Evolutionary conservation across 2,329 filamentous ascomycete genomes (phyloP), one percentile per base, ranked within the genome.

Genomic region (Alternaria viburni): DNA sequence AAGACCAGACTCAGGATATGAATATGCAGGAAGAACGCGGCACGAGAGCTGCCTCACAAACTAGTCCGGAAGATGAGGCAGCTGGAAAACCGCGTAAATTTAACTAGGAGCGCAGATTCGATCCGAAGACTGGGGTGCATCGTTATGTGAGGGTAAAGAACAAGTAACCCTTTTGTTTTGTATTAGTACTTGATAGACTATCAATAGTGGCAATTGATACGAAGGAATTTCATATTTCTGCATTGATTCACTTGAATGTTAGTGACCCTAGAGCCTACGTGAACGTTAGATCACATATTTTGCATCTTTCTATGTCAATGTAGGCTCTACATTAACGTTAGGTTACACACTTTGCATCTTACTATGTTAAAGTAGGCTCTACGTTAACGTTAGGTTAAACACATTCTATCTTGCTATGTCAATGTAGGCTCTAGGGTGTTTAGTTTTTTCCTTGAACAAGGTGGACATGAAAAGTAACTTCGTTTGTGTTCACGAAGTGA

Each of bases 21-120:
- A 30, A 13, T 15, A 25, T 26, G 15, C 19, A 41, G 15, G 55
- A 57, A 10, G 25, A 43, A 5, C 15, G 28, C 3, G 30, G 45
- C 15, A 21, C 30, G 3, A 7, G 4, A 19, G 12, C 55, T 49
- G 28, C 12, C 25, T 56, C 55, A 23, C 15, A 50, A 0, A 50
- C 28, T 12, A 23, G 47, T 23, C 51, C 47, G 4, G 58, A 64
- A 8, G 62, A 52, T 12, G 57, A 59, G 50, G 19, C 26, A 32
- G 30, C 36, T 62, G 47, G 17, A 57, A 17, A 44, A 3, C 25
- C 25, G 15, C 30, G 36, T 19, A 41, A 41, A 41, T 17, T 17
- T 1, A 41, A 17, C 36, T 41, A 41, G 36, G 36, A 17, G 36
- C 17, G 36, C 36, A 17, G 36, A 41, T 3, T 17, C 36, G 1